A percentile compares a stretch with the other conserved stretches of the same genome.
phyloP scores from a whole-genome alignment of 345 rosid species.

The Eucalyptus guilfoylei region DNA sequence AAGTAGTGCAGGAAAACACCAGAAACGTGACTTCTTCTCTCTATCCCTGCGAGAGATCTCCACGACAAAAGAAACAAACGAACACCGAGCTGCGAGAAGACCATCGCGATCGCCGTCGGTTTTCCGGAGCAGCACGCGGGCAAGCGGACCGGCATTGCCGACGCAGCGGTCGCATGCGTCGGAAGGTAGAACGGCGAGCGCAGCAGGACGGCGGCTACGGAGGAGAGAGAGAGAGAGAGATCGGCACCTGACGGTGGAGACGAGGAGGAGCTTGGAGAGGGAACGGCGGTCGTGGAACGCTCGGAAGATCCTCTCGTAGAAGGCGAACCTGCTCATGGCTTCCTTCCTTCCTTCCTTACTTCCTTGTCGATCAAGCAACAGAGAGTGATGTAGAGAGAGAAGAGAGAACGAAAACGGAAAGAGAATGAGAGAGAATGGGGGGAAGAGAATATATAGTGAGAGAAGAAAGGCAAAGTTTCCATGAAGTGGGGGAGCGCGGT shows the following conservation, averaged over 20 bases:
- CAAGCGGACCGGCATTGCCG: background rate
- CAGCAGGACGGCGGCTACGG: background rate
- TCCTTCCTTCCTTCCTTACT: background rate
- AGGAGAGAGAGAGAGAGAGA: background rate
- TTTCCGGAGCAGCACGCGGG: background rate
- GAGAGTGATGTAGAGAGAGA: background rate
- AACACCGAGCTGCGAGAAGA: background rate
- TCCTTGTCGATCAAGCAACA: background rate
- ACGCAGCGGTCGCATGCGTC: background rate
- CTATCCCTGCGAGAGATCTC: background rate
- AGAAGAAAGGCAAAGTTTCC: background rate
- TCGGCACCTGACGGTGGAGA: slow-evolving; percentile 35
- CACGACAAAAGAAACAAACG: background rate
- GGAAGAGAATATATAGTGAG: background rate
- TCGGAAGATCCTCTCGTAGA: slow-evolving; percentile 21
- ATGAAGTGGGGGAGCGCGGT: background rate
- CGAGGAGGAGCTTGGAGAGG: slow-evolving; percentile 32
- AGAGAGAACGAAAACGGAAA: background rate
- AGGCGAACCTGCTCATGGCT: background rate
- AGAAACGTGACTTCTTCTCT: background rate
- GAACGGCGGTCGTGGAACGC: slow-evolving; percentile 31
- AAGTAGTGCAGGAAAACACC: background rate
- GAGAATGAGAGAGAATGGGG: background rate
- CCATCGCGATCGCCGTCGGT: background rate
- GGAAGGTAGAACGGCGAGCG: background rate